Evolutionary conservation across 345 rosid genomes (phyloP), one percentile per base, ranked within the genome.

Genomic region (Citrus sp.): DNA sequence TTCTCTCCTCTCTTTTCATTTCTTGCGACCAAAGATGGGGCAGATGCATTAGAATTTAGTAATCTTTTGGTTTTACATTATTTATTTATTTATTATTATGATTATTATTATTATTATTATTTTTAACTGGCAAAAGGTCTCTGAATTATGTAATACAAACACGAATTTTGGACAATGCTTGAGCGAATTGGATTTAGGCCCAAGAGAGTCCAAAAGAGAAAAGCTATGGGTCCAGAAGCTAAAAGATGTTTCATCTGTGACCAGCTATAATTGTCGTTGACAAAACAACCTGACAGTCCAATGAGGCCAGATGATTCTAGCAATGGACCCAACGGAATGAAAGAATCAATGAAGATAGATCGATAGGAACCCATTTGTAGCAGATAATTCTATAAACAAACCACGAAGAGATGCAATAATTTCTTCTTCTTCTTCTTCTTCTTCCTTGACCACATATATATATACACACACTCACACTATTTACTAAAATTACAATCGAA

Each of bases 181-280:
- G 32, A 19, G 18, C n/a, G 27, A 69, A 13, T 35, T 56, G 58
- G 22, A 18, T 24, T 49, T 42, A 1, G 61, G 78, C 78, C 70
- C 59, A 25, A 63, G 3, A 27, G 7, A 42, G 46, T 28, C 78
- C 70, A 28, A 14, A 22, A 7, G 37, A 49, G 46, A n/a, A 22
- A 4, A 63, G 22, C 30, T 6, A 49, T 4, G 61, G 78, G 71
- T n/a, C 60, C 70, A 30, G 6, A 19, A 21, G 38, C 30, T 19
- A 10, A 63, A 62, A 28, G 13, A 10, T 4, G 56, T 38, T 5
- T 42, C 5, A 12, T 0, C 3, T 12, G n/a, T 13, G 63, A 27
- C 69, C 70, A 75, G 78, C 70, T 63, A 46, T 13, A 27, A 7
- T 22, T 64, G 70, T 75, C 70, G 62, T 32, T 75, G 78, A 75